Conservation (phyloP, 2,329 filamentous ascomycete species). For the Colletotrichum simmondsii region DNA sequence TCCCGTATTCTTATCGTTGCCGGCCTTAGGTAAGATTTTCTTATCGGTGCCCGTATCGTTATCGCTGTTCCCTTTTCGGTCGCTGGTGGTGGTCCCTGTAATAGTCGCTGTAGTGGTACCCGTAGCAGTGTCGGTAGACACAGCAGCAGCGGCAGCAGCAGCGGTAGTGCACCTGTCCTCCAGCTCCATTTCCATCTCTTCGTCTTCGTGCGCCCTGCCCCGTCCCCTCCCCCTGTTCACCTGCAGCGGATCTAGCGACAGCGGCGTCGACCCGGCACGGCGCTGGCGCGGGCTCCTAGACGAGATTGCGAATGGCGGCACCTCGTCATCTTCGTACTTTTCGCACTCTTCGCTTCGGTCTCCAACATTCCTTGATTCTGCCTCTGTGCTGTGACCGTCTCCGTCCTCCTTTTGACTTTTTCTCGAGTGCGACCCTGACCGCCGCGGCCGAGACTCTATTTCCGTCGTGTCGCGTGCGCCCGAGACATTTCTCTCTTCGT, state of each 20-base stretch:
- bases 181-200: slow-evolving; percentile 2
- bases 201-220: neutral
- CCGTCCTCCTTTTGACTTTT: neutral
- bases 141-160: neutral
- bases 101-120: neutral
- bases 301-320: slow-evolving; percentile 14
- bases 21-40: too few species aligned
- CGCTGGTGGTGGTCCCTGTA: neutral
- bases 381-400: neutral
- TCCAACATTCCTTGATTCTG: neutral
- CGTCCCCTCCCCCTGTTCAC: neutral
- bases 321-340: neutral
- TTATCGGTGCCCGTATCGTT: neutral
- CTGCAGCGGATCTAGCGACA: slow-evolving; percentile 31
- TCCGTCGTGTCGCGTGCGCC: slow-evolving; percentile 16
- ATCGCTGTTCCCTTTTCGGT: neutral
- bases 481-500: slow-evolving; percentile 30
- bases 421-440: neutral
- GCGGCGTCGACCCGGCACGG: slow-evolving; percentile 34
- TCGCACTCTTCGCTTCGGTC: neutral
- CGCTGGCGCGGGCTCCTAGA: slow-evolving; percentile 23
- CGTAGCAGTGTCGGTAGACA: neutral
- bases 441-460: neutral
- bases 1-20: neutral
- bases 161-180: slow-evolving; percentile 19